Conservation (phyloP, 805 yeast genomes). For the Saccharomycopsis synnaedendra region DNA sequence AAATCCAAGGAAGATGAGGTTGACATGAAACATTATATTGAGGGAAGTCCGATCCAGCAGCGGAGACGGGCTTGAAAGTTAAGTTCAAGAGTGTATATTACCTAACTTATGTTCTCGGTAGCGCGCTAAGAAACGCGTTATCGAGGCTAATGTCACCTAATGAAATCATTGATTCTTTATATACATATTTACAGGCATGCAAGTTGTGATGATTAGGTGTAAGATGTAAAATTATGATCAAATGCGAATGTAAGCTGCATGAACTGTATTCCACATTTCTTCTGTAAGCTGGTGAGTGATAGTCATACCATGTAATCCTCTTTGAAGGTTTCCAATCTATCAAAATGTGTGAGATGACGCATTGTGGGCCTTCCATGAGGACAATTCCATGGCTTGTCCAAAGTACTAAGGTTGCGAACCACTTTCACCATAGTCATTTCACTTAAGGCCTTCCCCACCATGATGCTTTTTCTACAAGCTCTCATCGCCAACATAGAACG, state of each 20-base stretch:
- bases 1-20: not conserved
- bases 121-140: too few relatives aligned
- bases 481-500: constrained; percentile 85
- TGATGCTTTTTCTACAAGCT: constrained; percentile 87
- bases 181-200: not conserved
- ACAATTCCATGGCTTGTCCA: constrained; percentile 90
- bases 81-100: too few relatives aligned
- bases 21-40: constrained; percentile 2
- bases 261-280: not conserved
- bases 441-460: constrained; percentile 76
- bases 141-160: too few relatives aligned
- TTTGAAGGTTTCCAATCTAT: constrained; percentile 32
- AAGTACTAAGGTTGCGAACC: constrained; percentile 51
- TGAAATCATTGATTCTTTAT: too few relatives aligned
- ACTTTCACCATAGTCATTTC: constrained; percentile 51
- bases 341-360: constrained; percentile 69
- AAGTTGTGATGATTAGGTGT: not conserved
- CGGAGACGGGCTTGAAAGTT: not conserved
- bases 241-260: too few relatives aligned
- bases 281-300: not conserved
- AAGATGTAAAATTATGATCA: too few relatives aligned
- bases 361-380: constrained; percentile 98
- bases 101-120: too few relatives aligned
- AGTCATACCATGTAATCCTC: constrained; percentile 28
- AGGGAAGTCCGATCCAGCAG: constrained; percentile 13